These are phyloP conservation scores for Aspergillus tamarii DNA, from an alignment of 2,329 filamentous ascomycete genomes.

Conservation along the genomic window DNA sequence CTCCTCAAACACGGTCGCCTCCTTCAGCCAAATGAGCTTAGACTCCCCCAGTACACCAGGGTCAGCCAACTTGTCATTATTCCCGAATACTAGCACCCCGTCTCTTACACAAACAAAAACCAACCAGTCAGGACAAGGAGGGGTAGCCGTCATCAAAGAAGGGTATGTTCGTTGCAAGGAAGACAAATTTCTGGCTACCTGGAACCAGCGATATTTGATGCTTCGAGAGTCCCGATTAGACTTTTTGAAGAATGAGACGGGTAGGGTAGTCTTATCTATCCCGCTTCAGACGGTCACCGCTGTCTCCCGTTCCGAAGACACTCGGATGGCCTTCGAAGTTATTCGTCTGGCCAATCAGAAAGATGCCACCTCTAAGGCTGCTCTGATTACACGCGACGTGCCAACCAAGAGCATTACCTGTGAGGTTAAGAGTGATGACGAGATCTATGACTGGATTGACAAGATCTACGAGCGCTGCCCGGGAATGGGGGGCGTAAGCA, in stretches of 20 bases:
- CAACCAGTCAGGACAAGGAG: constrained; percentile 65
- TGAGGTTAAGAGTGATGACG: constrained; percentile 91
- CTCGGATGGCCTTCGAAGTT: constrained; percentile 92
- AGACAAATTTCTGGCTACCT: constrained; percentile 76
- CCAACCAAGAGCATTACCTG: constrained; percentile 84
- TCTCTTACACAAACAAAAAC: constrained; percentile 65
- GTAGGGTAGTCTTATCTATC: constrained; percentile 85
- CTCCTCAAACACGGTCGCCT: constrained; percentile 71
- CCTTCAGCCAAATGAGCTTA: constrained; percentile 69
- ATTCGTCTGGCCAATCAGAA: constrained; percentile 67
- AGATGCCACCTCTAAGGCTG: constrained; percentile 66
- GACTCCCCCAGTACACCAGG: constrained; percentile 63
- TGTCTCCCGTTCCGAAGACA: constrained; percentile 87
- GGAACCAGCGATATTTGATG: constrained; percentile 89
- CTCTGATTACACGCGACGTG: constrained; percentile 77
- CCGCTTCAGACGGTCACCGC: constrained; percentile 84
- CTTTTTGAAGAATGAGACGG: constrained; percentile 88
- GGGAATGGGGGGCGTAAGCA: constrained; percentile 96
- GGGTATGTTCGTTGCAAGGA: constrained; percentile 69
- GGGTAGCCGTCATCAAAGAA: constrained; percentile 74
- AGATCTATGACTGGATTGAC: constrained; percentile 98
- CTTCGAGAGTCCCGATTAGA: constrained; percentile 91
- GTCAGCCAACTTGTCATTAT: constrained; percentile 58
- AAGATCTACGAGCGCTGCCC: constrained; percentile 96
- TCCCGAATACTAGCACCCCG: constrained; percentile 72